Percentiles rank a stretch among this genome's conserved stretches.
Evolutionary conservation across 78 protist genomes (phyloP).

Genomic region (slime mould (Dictyostelium discoideum)): DNA sequence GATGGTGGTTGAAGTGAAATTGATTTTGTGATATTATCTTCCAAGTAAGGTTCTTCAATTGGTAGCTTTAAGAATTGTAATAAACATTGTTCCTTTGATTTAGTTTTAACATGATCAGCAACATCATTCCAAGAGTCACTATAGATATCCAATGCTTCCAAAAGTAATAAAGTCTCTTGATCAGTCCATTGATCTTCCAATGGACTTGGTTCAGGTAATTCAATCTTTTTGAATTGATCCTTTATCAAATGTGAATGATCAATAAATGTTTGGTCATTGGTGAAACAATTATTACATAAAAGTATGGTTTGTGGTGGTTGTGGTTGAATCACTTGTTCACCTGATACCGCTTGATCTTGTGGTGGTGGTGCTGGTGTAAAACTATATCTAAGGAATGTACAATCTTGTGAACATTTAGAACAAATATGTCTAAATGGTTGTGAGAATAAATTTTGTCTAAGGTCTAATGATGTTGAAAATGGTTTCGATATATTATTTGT

Average conservation of each 20-base stretch:
- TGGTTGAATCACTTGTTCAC: neutral
- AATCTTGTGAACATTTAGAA: constrained; percentile 24
- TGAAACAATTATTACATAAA: constrained; percentile 25
- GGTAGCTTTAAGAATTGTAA: constrained; percentile 83
- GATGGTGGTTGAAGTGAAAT: neutral
- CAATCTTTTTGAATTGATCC: neutral
- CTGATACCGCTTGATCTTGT: neutral
- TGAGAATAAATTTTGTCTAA: constrained; percentile 43
- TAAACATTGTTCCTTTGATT: constrained; percentile 85
- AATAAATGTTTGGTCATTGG: neutral
- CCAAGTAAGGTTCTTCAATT: constrained; percentile 84
- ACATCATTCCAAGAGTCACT: constrained; percentile 81
- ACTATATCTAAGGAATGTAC: constrained; percentile 18
- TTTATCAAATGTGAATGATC: neutral
- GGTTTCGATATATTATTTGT: neutral
- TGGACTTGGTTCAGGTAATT: constrained; percentile 22
- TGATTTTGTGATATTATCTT: constrained; percentile 56
- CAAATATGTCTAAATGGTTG: constrained; percentile 57
- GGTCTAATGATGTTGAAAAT: constrained; percentile 11
- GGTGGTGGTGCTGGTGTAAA: neutral
- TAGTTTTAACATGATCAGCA: constrained; percentile 82
- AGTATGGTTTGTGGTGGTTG: neutral
- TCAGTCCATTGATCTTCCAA: constrained; percentile 80
- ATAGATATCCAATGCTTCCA: constrained; percentile 81
- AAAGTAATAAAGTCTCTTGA: constrained; percentile 80